Evolutionary conservation across 176 grass and related monocot genomes (phyloP).

Genomic region (Metroxylon sagu): DNA sequence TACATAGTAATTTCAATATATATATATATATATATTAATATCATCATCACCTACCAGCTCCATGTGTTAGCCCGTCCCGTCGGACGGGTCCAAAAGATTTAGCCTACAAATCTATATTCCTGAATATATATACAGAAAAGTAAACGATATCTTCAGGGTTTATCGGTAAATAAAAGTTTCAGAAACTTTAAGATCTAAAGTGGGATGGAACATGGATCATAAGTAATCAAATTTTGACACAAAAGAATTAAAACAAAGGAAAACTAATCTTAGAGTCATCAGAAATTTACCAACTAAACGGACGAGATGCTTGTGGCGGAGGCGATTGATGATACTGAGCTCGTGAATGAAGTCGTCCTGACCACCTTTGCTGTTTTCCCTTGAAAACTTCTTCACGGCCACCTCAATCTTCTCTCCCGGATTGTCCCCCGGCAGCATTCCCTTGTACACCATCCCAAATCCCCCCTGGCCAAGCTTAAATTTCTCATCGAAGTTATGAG

Average conservation of each 20-base stretch:
- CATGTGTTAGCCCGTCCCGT: too few species aligned
- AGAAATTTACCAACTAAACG: conserved; percentile 47
- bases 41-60: too few species aligned
- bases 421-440: conserved; percentile 37
- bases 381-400: conserved; percentile 82
- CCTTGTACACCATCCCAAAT: conserved; percentile 77
- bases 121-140: too few species aligned
- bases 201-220: too few species aligned
- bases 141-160: too few species aligned
- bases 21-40: too few species aligned
- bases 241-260: neutral
- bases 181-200: too few species aligned
- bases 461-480: conserved; percentile 84
- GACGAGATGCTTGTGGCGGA: conserved; percentile 79
- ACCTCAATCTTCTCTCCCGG: conserved; percentile 37
- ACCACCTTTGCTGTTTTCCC: conserved; percentile 64
- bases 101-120: too few species aligned
- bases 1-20: too few species aligned
- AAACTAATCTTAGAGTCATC: neutral
- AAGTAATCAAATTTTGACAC: too few species aligned
- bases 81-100: too few species aligned
- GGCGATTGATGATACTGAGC: conserved; percentile 85
- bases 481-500: conserved; percentile 74
- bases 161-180: too few species aligned
- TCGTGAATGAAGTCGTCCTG: conserved; percentile 87